Conservation (phyloP, 2,329 filamentous ascomycete genomes). For the Cladosporium colombiae region DNA sequence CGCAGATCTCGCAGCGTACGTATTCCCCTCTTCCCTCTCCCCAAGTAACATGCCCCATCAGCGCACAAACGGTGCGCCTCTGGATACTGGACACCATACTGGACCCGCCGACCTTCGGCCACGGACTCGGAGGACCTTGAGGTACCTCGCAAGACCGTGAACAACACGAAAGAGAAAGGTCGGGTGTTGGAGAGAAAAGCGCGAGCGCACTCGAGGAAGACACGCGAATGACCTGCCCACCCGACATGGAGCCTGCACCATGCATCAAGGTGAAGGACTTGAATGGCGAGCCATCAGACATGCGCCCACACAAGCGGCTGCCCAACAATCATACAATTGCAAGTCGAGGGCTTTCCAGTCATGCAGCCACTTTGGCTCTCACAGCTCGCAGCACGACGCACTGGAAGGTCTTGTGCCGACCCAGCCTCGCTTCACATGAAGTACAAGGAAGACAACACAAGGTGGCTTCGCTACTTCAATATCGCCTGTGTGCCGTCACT, state of each 20-base stretch:
- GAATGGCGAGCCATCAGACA: neutral
- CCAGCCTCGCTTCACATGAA: neutral
- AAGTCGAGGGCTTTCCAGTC: neutral
- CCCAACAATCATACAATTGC: neutral
- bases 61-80: conserved; percentile 6
- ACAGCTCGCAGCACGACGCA: neutral
- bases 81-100: conserved; percentile 8
- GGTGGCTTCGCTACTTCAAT: neutral
- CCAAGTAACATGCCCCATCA: conserved; percentile 3
- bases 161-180: neutral
- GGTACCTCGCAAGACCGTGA: neutral
- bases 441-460: neutral
- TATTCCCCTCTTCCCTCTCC: neutral
- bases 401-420: neutral
- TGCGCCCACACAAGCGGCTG: neutral
- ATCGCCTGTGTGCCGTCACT: neutral
- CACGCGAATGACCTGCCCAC: neutral
- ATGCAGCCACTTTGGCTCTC: neutral
- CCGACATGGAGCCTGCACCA: neutral
- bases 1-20: conserved; percentile 22
- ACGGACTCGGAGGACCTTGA: conserved; percentile 7
- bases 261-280: neutral
- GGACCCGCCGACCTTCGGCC: neutral
- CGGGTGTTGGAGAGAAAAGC: neutral
- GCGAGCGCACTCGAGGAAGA: conserved; percentile 6